Percentiles rank a stretch among this genome's conserved stretches.
Evolutionary conservation across 2,329 filamentous ascomycete genomes (phyloP).

Genomic region (Zasmidium citrigriseum): DNA sequence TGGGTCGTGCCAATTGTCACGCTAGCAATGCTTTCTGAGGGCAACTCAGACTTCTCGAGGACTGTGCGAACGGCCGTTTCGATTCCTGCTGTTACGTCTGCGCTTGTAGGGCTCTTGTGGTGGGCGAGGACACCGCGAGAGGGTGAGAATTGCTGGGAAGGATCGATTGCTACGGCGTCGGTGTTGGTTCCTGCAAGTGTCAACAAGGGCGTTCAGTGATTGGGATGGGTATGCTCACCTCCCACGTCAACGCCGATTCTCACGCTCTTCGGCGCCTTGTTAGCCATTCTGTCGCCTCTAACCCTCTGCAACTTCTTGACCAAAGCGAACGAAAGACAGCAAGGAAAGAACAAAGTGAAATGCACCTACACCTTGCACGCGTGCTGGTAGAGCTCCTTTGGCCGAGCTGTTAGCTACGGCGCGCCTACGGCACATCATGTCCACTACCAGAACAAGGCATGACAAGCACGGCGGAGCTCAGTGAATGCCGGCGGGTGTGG

Average conservation of each 20-base stretch:
- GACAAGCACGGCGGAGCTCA: background rate
- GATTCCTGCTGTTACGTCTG: conserved; percentile 46
- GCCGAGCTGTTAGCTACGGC: conserved; percentile 8
- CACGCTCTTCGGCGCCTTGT: conserved; percentile 25
- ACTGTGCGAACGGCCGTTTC: conserved; percentile 40
- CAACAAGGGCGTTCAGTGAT: background rate
- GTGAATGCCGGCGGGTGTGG: background rate
- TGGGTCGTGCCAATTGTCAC: conserved; percentile 55
- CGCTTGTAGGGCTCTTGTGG: conserved; percentile 43
- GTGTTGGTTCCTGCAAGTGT: conserved; percentile 33
- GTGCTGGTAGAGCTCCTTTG: conserved; percentile 1
- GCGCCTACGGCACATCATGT: conserved; percentile 5
- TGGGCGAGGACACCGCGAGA: conserved; percentile 34
- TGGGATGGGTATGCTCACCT: background rate
- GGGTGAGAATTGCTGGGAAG: conserved; percentile 26
- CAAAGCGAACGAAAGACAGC: background rate
- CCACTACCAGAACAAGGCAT: background rate
- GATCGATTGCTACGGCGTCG: conserved; percentile 36
- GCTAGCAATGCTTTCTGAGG: conserved; percentile 37
- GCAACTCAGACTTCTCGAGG: conserved; percentile 36
- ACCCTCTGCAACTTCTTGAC: too few species aligned
- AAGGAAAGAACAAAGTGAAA: background rate
- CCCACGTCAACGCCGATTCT: conserved; percentile 41
- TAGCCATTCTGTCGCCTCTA: conserved; percentile 8
- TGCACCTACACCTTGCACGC: background rate